Conservation (phyloP, 805 yeast genomes). For the Kazachstania taianensis region DNA sequence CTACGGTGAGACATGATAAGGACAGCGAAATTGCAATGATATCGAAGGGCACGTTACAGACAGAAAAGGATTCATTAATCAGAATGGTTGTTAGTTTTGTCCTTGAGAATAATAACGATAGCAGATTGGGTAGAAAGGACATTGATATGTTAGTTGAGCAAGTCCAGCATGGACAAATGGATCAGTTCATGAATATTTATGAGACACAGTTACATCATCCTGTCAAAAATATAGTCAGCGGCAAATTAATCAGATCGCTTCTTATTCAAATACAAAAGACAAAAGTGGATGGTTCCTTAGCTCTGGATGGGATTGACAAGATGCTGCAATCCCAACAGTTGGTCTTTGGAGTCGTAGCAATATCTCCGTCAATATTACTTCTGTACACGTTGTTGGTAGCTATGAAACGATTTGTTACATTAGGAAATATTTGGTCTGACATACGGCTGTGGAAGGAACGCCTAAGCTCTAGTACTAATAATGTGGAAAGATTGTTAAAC, state of each 20-base stretch:
- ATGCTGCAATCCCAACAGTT: conserved; percentile 83
- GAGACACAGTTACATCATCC: conserved; percentile 70
- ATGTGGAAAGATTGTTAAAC: conserved; percentile 45
- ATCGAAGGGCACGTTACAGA: conserved; percentile 64
- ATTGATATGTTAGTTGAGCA: conserved; percentile 13
- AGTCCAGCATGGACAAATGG: conserved; percentile 66
- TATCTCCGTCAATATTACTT: conserved; percentile 65
- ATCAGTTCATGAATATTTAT: conserved; percentile 69
- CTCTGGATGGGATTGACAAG: conserved; percentile 83
- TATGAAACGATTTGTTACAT: conserved; percentile 21
- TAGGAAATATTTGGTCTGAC: conserved; percentile 22
- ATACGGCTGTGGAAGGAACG: conserved; percentile 15
- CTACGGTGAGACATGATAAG: conserved; percentile 79
- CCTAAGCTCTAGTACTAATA: conserved; percentile 38
- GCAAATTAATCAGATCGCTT: conserved; percentile 65
- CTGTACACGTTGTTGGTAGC: conserved; percentile 36
- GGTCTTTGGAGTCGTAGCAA: conserved; percentile 86
- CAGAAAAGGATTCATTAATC: conserved; percentile 73
- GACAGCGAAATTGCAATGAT: conserved; percentile 62
- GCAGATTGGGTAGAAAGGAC: neutral
- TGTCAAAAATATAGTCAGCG: conserved; percentile 46
- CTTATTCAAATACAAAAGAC: conserved; percentile 92
- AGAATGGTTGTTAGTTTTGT: conserved; percentile 67
- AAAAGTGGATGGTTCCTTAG: conserved; percentile 88
- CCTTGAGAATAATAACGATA: conserved; percentile 11